These are phyloP conservation scores for Ceratocystis colombiana DNA, from an alignment of 2,329 filamentous ascomycete genomes.

Conservation along the genomic window DNA sequence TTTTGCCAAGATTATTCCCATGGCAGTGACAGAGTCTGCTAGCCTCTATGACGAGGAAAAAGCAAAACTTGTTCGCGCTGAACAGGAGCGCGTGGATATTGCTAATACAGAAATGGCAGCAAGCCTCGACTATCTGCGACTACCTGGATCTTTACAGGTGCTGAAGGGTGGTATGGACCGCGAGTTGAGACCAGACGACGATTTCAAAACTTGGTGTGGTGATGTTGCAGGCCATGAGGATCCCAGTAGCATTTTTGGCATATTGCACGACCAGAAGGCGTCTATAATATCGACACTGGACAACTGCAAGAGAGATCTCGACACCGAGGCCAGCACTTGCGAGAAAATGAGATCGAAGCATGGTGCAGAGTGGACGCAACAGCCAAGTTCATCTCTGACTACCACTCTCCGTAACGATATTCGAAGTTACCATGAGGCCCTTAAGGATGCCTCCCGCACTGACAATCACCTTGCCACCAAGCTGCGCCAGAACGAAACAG, in stretches of 20 bases:
- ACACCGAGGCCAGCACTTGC: constrained; percentile 95
- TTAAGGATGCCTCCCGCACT: constrained; percentile 80
- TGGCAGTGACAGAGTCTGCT: constrained; percentile 91
- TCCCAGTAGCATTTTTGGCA: constrained; percentile 68
- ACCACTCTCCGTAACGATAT: constrained; percentile 80
- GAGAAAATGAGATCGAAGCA: constrained; percentile 99
- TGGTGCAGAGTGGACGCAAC: constrained; percentile 89
- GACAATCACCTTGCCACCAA: constrained; percentile 76
- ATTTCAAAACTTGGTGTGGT: constrained; percentile 88
- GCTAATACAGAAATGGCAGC: constrained; percentile 95
- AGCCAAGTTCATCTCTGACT: constrained; percentile 83
- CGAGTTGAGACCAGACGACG: constrained; percentile 66
- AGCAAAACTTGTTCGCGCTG: constrained; percentile 84
- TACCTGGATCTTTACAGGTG: constrained; percentile 81
- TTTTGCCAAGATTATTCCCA: constrained; percentile 91
- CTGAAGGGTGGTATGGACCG: constrained; percentile 89
- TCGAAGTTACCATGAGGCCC: constrained; percentile 72
- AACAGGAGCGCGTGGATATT: constrained; percentile 84
- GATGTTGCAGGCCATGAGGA: constrained; percentile 80
- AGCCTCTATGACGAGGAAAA: constrained; percentile 98
- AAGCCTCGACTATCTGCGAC: constrained; percentile 82
- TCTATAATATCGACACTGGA: constrained; percentile 64
- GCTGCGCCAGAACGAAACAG: constrained; percentile 70
- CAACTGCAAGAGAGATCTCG: constrained; percentile 72
- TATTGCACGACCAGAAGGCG: constrained; percentile 66